Evolutionary conservation across 768 basidiomycete genomes (phyloP), one percentile per base, ranked within the genome.

Genomic region (Mycena albidolilacea): DNA sequence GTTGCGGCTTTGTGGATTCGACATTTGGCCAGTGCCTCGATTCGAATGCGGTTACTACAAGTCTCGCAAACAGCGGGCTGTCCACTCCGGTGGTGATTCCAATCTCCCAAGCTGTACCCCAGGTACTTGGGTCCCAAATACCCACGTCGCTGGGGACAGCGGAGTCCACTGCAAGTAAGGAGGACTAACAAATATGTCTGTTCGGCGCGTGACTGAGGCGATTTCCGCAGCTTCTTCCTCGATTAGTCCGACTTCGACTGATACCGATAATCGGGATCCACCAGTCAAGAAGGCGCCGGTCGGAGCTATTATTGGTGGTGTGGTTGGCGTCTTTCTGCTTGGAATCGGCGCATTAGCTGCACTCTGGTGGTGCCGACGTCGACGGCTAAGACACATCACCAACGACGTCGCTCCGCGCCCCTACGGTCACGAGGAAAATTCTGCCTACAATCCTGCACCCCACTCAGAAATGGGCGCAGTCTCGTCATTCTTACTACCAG

Each of bases 21-120:
- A 19, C 15, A 9, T 67, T 58, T 39, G 66, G 66, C 7, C 55
- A 59, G 14, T 67, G 57, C 21, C 15, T 23, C 21, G 23, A 67
- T 21, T 37, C 11, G 17, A 10, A 21, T 10, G 12, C 1, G 21
- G 4, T n/a, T 6, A 43, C n/a, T 5, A 23, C 38, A 8, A 21
- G 17, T 30, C 35, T 39, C 15, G 55, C 57, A 6, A 67, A 67
- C 23, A 67, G 66, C 23, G 66, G 66, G 0, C 1, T 11, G 12
- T 57, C 66, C 3, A 54, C 52, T 37, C 59, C 59, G 7, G n/a
- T 60, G n/a, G 59, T 60, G 35, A 35, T 58, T 15, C 37, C 30
- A 17, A 21, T 43, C 14, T 43, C 41, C 2, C 5, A 9, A 43
- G 14, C 9, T 43, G 7, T 52, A 21, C 8, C 8, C 8, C 50